Conservation (phyloP, 352 stramenopile genomes). For the Phytophthora pinifolia region DNA sequence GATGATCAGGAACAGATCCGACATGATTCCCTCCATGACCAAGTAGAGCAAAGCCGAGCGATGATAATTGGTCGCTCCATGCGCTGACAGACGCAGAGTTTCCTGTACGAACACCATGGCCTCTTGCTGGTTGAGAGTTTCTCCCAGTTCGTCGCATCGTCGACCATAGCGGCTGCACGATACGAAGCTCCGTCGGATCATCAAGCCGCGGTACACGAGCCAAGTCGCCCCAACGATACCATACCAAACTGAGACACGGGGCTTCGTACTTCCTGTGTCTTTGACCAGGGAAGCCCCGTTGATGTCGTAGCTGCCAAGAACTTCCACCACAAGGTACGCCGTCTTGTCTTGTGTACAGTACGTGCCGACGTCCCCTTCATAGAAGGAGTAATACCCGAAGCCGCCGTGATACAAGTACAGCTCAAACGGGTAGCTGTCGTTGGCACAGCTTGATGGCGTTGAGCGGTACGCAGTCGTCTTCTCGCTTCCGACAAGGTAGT, state of each 20-base stretch:
- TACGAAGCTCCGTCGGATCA: constrained; percentile 2
- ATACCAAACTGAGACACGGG: constrained; percentile 4
- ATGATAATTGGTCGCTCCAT: constrained; percentile 6
- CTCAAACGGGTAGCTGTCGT: constrained; percentile 1
- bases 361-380: not conserved
- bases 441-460: not conserved
- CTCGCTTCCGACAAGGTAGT: constrained; percentile 1
- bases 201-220: not conserved
- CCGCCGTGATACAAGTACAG: constrained; percentile 4
- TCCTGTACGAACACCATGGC: constrained; percentile 5
- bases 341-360: not conserved
- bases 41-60: constrained; percentile 7
- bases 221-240: constrained; percentile 1
- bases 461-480: not conserved
- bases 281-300: not conserved
- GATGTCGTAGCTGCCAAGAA: not conserved
- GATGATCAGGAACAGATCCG: constrained; percentile 10
- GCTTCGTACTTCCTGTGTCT: not conserved
- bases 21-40: constrained; percentile 11
- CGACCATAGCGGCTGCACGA: not conserved
- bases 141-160: not conserved
- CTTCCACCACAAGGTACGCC: not conserved
- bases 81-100: constrained; percentile 6
- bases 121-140: not conserved
- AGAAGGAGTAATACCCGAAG: constrained; percentile 6